phyloP scores from a whole-genome alignment of 129 eudicot genomes.

The Flaveria ramosissima region DNA sequence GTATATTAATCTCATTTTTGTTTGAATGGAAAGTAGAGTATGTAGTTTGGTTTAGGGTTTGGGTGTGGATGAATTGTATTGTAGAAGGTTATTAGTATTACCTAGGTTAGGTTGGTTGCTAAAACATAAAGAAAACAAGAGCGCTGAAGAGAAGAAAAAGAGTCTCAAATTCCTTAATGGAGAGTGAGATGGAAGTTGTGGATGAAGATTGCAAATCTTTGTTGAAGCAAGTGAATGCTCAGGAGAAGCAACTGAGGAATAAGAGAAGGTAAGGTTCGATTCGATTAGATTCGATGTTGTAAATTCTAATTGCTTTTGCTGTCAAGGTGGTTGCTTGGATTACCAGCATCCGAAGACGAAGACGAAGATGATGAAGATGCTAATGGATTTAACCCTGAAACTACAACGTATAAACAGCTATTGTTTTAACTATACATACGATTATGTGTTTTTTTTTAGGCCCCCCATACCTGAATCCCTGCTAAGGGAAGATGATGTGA shows the following conservation, averaged over 20 bases:
- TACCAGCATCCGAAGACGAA: slow-evolving; percentile 14
- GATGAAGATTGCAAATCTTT: slow-evolving; percentile 25
- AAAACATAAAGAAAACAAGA: too few relatives aligned
- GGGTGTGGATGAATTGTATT: too few relatives aligned
- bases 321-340: slow-evolving; percentile 40
- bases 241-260: slow-evolving; percentile 26
- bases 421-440: not conserved
- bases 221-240: slow-evolving; percentile 28
- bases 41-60: too few relatives aligned
- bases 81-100: too few relatives aligned
- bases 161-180: not conserved
- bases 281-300: not conserved
- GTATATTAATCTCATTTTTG: too few relatives aligned
- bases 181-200: slow-evolving; percentile 11
- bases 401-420: not conserved
- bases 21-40: too few relatives aligned
- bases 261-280: slow-evolving; percentile 26
- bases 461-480: slow-evolving; percentile 51
- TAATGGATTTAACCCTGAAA: not conserved
- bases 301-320: not conserved
- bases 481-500: slow-evolving; percentile 83
- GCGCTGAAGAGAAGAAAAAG: not conserved
- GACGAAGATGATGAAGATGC: too few relatives aligned
- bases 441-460: slow-evolving; percentile 37
- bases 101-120: too few relatives aligned